phyloP scores from a whole-genome alignment of 2,329 filamentous ascomycete species.

The Metarhizium anisopliae region DNA sequence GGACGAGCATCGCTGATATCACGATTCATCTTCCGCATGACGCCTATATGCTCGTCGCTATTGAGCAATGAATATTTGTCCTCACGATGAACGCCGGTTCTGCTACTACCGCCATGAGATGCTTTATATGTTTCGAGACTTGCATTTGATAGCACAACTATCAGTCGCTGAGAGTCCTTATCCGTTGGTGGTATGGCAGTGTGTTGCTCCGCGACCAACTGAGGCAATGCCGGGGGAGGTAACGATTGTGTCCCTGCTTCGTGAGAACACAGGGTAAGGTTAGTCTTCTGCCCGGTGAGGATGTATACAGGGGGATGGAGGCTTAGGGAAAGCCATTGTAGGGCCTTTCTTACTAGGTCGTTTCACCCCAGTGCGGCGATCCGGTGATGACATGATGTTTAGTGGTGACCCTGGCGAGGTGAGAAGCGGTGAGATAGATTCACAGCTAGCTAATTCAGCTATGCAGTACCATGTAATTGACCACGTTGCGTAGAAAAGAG shows the following conservation, averaged over 20 bases:
- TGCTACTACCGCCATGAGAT: slow-evolving; percentile 60
- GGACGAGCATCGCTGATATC: slow-evolving; percentile 97
- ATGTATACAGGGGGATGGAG: too few relatives aligned
- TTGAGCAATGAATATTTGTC: slow-evolving; percentile 97
- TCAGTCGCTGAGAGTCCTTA: slow-evolving; percentile 83
- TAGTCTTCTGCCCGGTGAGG: neutral
- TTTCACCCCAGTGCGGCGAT: slow-evolving; percentile 32
- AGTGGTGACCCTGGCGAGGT: neutral
- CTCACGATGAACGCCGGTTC: slow-evolving; percentile 59
- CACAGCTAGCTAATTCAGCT: neutral
- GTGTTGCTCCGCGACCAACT: slow-evolving; percentile 89
- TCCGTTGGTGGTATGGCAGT: slow-evolving; percentile 74
- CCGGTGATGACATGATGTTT: slow-evolving; percentile 28
- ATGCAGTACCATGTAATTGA: neutral
- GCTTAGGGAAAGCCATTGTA: neutral
- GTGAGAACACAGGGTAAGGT: neutral
- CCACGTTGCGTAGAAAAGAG: neutral
- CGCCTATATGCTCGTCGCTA: slow-evolving; percentile 97
- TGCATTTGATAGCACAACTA: slow-evolving; percentile 94
- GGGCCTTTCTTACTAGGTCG: slow-evolving; percentile 29
- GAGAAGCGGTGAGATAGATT: neutral
- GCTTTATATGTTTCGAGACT: slow-evolving; percentile 97
- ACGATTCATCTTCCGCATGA: slow-evolving; percentile 99
- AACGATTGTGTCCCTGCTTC: slow-evolving; percentile 79
- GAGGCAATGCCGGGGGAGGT: slow-evolving; percentile 81